phyloP scores from a whole-genome alignment of 108 stramenopile genomes.

The Nitzschia sp. region DNA sequence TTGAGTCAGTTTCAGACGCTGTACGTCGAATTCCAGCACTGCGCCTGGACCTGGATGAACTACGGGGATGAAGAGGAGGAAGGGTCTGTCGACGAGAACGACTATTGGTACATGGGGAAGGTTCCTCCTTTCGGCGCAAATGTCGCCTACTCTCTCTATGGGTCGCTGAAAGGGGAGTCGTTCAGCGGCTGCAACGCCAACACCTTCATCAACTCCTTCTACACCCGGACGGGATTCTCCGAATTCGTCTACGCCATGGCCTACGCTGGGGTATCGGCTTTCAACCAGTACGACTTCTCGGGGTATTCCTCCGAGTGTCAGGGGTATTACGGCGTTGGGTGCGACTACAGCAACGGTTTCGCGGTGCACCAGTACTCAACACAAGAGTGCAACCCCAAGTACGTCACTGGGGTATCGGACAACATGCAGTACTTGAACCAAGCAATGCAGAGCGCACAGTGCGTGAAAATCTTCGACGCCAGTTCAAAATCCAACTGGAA shows the following conservation, averaged over 20 bases:
- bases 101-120: constrained; percentile 58
- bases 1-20: constrained; percentile 42
- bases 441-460: constrained; percentile 30
- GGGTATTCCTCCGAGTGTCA: constrained; percentile 30
- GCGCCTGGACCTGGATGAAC: constrained; percentile 42
- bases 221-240: constrained; percentile 46
- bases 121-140: constrained; percentile 57
- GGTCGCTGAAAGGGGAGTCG: constrained; percentile 37
- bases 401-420: constrained; percentile 27
- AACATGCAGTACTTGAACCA: constrained; percentile 20
- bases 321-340: constrained; percentile 29
- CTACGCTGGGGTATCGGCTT: constrained; percentile 28
- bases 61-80: constrained; percentile 35
- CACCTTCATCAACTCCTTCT: constrained; percentile 67
- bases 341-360: constrained; percentile 35
- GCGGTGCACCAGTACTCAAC: constrained; percentile 18
- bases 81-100: constrained; percentile 29
- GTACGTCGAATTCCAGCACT: constrained; percentile 48
- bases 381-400: constrained; percentile 22
- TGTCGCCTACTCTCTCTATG: constrained; percentile 61
- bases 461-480: constrained; percentile 37
- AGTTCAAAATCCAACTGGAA: constrained; percentile 12
- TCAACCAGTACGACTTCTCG: constrained; percentile 16
- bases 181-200: constrained; percentile 30
- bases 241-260: constrained; percentile 30